Evolutionary conservation across 2,329 filamentous ascomycete species (phyloP).

Genomic region (Trichoderma hamatum): DNA sequence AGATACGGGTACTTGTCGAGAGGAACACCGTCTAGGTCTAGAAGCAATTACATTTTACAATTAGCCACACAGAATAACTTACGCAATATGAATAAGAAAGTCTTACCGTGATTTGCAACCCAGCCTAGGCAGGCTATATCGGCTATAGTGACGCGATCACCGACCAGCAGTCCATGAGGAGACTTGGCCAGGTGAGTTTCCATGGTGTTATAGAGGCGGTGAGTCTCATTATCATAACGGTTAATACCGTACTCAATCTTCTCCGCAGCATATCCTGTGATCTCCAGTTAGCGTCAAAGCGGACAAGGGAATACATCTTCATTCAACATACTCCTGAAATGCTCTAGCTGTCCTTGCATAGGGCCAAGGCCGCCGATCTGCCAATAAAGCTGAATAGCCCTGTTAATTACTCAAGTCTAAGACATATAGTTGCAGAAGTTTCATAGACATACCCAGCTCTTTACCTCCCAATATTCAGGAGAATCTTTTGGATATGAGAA

Average conservation of each 20-base stretch:
- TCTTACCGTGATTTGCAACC: not conserved
- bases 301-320: not conserved
- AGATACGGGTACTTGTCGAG: not conserved
- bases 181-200: not conserved
- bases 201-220: not conserved
- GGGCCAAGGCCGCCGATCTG: not conserved
- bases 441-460: not conserved
- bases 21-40: not conserved
- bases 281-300: not conserved
- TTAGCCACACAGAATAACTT: not conserved
- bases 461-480: not conserved
- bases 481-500: not conserved
- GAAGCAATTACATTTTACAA: not conserved
- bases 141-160: not conserved
- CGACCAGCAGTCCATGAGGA: not conserved
- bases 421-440: not conserved
- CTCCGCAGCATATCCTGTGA: not conserved
- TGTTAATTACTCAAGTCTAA: not conserved
- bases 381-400: not conserved
- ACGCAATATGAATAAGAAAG: not conserved
- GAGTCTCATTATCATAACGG: not conserved
- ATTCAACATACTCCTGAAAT: not conserved
- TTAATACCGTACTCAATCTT: not conserved
- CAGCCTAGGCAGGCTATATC: not conserved
- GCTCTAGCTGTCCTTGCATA: not conserved